These are phyloP conservation scores for Podaxis sp. DNA, from an alignment of 768 basidiomycete species.

Conservation along the genomic window DNA sequence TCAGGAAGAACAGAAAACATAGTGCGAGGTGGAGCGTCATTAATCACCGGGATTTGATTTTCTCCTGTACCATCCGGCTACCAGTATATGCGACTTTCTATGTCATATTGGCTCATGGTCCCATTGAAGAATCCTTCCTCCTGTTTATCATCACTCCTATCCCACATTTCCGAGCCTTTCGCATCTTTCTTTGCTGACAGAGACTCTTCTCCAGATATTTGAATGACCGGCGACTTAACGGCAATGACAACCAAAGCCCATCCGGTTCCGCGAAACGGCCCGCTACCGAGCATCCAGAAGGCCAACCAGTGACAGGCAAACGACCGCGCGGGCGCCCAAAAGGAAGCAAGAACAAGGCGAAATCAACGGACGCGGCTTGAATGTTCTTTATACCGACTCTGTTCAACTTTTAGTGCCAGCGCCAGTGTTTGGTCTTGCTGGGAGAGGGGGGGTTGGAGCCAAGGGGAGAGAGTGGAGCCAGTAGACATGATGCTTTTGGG, in stretches of 20 bases:
- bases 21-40: background rate
- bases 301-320: conserved; percentile 34
- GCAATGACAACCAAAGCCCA: conserved; percentile 31
- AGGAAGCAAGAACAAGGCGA: conserved; percentile 61
- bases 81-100: background rate
- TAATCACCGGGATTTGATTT: background rate
- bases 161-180: background rate
- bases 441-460: background rate
- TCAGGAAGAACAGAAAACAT: conserved; percentile 1
- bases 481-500: background rate
- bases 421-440: background rate
- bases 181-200: background rate
- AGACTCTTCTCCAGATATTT: conserved; percentile 46
- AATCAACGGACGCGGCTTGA: conserved; percentile 15
- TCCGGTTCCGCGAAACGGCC: conserved; percentile 29
- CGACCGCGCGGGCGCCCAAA: conserved; percentile 67
- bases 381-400: background rate
- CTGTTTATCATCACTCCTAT: conserved; percentile 1
- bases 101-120: background rate
- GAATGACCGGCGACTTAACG: conserved; percentile 59
- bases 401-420: background rate
- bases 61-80: conserved; percentile 17
- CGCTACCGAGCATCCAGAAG: conserved; percentile 24
- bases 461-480: background rate
- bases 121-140: background rate